A percentile compares a stretch with the other conserved stretches of the same genome.
Conservation (phyloP, 2,329 filamentous ascomycete genomes). For the Aspergillus puulaauensis region DNA sequence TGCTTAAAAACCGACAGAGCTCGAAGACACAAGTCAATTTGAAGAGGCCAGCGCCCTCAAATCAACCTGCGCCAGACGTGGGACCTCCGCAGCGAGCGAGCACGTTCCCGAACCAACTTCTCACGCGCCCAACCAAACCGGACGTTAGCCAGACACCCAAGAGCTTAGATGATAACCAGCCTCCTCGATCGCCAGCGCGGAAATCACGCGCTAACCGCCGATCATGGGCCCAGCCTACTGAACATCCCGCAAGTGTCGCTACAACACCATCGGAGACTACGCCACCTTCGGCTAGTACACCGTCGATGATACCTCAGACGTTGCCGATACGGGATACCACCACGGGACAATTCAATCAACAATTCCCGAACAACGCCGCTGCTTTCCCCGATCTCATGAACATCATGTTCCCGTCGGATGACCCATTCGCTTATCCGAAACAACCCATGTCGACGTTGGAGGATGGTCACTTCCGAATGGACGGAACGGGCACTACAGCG, state of each 20-base stretch:
- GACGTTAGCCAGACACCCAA: constrained; percentile 27
- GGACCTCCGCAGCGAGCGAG: constrained; percentile 35
- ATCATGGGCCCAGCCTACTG: constrained; percentile 28
- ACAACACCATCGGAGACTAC: constrained; percentile 28
- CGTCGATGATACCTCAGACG: constrained; percentile 21
- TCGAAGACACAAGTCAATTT: constrained; percentile 48
- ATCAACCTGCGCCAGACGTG: constrained; percentile 21
- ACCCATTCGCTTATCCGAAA: constrained; percentile 52
- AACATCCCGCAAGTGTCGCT: constrained; percentile 29
- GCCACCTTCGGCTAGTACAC: constrained; percentile 15
- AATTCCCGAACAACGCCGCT: constrained; percentile 29
- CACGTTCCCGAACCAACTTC: constrained; percentile 40
- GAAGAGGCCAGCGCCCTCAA: constrained; percentile 46
- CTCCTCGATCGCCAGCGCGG: constrained; percentile 16
- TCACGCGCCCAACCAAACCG: constrained; percentile 24
- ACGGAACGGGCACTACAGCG: constrained; percentile 17
- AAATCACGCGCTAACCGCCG: constrained; percentile 18
- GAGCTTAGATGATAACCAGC: constrained; percentile 32
- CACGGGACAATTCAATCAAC: constrained; percentile 29
- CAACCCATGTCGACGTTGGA: constrained; percentile 50
- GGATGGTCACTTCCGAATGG: constrained; percentile 40
- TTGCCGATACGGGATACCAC: constrained; percentile 26
- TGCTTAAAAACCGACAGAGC: constrained; percentile 58
- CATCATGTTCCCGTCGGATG: constrained; percentile 52
- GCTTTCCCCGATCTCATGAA: constrained; percentile 49